Conservation (phyloP, 345 rosid genomes). For the Cochlearia excelsa region DNA sequence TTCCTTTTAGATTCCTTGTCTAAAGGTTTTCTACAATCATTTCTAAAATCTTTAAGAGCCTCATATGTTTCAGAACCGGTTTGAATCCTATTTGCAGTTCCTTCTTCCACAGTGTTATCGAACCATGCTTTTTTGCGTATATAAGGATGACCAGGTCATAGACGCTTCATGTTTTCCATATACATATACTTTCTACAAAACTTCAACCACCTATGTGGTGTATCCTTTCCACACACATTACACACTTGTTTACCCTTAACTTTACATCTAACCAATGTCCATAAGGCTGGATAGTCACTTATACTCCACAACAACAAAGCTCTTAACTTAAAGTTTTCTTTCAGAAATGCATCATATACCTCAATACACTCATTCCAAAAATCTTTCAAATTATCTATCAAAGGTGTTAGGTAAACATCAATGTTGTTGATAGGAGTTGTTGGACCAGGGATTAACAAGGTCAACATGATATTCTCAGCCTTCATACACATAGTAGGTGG, state of each 20-base stretch:
- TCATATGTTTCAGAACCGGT: not conserved
- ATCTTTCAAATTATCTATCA: not conserved
- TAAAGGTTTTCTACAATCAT: not conserved
- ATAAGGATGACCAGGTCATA: not conserved
- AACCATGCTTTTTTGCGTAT: conserved; percentile 10
- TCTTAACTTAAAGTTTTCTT: not conserved
- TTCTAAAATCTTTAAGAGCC: not conserved
- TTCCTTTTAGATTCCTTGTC: too few species aligned
- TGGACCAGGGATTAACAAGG: not conserved
- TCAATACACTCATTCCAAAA: not conserved
- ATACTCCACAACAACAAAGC: not conserved
- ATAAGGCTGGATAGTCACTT: not conserved
- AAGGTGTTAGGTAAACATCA: not conserved
- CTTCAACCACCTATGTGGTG: not conserved
- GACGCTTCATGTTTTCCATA: not conserved
- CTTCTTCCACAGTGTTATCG: not conserved
- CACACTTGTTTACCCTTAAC: not conserved
- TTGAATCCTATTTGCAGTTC: not conserved
- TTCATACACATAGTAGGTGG: not conserved
- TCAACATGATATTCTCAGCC: not conserved
- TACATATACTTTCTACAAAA: not conserved
- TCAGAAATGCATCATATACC: not conserved
- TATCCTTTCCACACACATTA: not conserved
- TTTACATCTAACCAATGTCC: not conserved
- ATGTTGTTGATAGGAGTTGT: not conserved